Percentiles rank a stretch among this genome's conserved stretches.
These are phyloP conservation scores for Ophiobolus disseminans DNA, from an alignment of 2,329 filamentous ascomycete species.

Conservation along the genomic window DNA sequence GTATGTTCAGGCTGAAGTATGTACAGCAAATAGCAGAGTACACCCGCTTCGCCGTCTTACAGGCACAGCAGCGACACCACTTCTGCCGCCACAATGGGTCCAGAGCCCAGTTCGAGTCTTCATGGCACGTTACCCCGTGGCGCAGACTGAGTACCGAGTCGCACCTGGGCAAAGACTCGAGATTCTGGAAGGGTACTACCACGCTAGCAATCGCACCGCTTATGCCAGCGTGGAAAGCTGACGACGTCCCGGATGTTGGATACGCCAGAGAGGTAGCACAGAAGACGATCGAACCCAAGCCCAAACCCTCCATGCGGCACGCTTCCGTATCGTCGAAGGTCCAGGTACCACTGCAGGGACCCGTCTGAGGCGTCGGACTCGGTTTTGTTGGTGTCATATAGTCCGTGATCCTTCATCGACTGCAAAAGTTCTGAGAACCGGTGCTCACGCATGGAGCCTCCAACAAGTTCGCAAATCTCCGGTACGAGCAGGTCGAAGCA, in stretches of 20 bases:
- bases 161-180: too few species aligned
- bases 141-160: too few species aligned
- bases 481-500: conserved; percentile 92
- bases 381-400: conserved; percentile 53
- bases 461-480: conserved; percentile 83
- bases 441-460: conserved; percentile 89
- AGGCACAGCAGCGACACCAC: conserved; percentile 20
- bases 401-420: conserved; percentile 73
- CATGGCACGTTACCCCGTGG: conserved; percentile 14
- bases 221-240: conserved; percentile 78
- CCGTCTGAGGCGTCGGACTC: conserved; percentile 28
- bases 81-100: conserved; percentile 8
- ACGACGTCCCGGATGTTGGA: conserved; percentile 85
- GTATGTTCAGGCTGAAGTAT: background rate
- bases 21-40: conserved; percentile 2
- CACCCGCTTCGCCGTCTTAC: conserved; percentile 21
- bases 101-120: conserved; percentile 7
- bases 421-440: conserved; percentile 70
- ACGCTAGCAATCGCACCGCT: conserved; percentile 62
- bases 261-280: conserved; percentile 83
- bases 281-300: conserved; percentile 83
- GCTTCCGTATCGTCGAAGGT: conserved; percentile 88
- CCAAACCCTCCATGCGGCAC: conserved; percentile 92
- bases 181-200: too few species aligned
- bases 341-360: conserved; percentile 80